Percentiles rank a stretch among this genome's conserved stretches.
Conservation (phyloP, 75 land plant species). For the Gnetum montanum region DNA sequence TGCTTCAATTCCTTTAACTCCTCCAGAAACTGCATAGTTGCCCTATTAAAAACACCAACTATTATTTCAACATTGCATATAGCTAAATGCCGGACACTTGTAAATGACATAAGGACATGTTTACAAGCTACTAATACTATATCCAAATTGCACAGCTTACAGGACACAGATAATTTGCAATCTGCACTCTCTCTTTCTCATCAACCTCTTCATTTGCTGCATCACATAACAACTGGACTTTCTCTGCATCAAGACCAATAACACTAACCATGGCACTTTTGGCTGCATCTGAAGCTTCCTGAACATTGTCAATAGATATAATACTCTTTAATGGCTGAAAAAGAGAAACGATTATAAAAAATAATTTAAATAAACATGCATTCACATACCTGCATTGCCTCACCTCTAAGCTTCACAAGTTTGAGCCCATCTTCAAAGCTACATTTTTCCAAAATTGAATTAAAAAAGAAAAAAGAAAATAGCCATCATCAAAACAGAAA, state of each 20-base stretch:
- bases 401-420: conserved; percentile 94
- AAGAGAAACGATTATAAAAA: too few species aligned
- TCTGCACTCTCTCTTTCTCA: conserved; percentile 76
- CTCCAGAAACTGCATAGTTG: conserved; percentile 98
- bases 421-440: conserved; percentile 98
- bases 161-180: conserved; percentile 88
- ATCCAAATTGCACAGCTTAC: conserved; percentile 45
- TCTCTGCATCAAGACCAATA: conserved; percentile 89
- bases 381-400: conserved; percentile 89
- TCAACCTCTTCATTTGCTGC: conserved; percentile 96
- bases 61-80: conserved; percentile 1
- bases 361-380: background rate
- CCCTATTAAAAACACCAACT: conserved; percentile 34
- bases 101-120: too few species aligned
- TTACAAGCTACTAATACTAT: too few species aligned
- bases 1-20: conserved; percentile 86
- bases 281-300: conserved; percentile 97
- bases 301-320: background rate
- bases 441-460: conserved; percentile 4
- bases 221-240: conserved; percentile 89
- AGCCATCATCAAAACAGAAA: background rate
- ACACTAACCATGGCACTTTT: conserved; percentile 90
- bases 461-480: conserved; percentile 3
- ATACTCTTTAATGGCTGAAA: background rate
- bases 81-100: too few species aligned